Evolutionary conservation across 2,329 filamentous ascomycete species (phyloP), one percentile per base, ranked within the genome.

Genomic region (Colletotrichum sp.): DNA sequence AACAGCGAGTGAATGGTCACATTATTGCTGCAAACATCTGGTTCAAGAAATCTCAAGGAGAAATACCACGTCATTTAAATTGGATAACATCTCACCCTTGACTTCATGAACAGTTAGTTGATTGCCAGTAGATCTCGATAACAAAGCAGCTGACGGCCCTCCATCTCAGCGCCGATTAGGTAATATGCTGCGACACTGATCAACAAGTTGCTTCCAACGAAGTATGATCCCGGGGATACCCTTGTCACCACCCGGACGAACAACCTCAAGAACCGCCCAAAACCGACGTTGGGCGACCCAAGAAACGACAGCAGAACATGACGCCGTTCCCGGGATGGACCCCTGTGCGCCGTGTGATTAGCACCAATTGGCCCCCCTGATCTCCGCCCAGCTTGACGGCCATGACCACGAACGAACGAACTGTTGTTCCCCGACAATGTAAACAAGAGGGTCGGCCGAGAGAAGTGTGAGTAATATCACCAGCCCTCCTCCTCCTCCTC

Each of bases 391-490:
- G 26, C 63, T 32, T 24, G 59, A 76, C 57, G 44, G 62, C 26
- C 32, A 32, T n/a, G 67, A 26, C 39, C 71, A 52, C 44, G 44
- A 52, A 13, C 59, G 32, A 49, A 62, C 26, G 34, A 44, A 26
- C 24, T 39, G 26, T 62, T 32, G 34, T 71, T 26, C 26, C 36
- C 44, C 52, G 21, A 26, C 30, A 32, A 72, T 52, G 70, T 69
- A 76, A 73, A 76, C 74, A 76, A 36, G 24, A 32, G 30, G 18
- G 28, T 63, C 28, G 59, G 59, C 30, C 26, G 59, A 63, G 59
- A 63, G 59, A 63, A 63, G 59, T 52, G n/a, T 72, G 69, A 68
- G 64, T 76, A 69, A 73, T 65, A 52, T 73, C 21, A 66, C 63
- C 63, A 28, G n/a, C 28, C 59, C 57, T 24, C 59, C 49, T 52